A percentile compares a stretch with the other conserved stretches of the same genome.
phyloP scores from a whole-genome alignment of 2,329 filamentous ascomycete species.

The Colletotrichum endophyticum region DNA sequence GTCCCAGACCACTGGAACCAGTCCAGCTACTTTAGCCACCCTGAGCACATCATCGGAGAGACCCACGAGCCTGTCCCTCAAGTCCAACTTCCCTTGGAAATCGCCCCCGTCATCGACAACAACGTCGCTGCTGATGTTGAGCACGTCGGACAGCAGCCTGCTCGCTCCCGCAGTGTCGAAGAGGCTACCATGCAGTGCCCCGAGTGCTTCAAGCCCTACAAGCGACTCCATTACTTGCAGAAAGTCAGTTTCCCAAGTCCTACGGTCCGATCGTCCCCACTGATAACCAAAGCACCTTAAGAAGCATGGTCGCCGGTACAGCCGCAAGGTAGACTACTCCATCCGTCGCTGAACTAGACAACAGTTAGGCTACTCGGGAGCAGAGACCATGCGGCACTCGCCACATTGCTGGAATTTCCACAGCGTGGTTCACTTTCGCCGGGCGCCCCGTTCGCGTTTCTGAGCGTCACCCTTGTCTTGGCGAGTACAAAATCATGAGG shows the following conservation, averaged over 20 bases:
- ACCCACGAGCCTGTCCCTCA: not conserved
- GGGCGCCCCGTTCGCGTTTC: not conserved
- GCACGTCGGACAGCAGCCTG: not conserved
- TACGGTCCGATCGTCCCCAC: not conserved
- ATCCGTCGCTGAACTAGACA: not conserved
- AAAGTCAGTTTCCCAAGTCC: not conserved
- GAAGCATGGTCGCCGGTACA: not conserved
- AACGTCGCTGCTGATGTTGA: not conserved
- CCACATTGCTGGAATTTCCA: not conserved
- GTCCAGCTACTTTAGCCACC: not conserved
- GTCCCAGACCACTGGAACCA: not conserved
- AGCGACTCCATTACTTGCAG: not conserved
- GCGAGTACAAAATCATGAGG: not conserved
- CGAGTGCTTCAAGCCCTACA: not conserved
- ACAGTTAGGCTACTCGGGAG: not conserved
- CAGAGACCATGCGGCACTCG: not conserved
- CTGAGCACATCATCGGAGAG: not conserved
- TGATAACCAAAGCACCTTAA: not conserved
- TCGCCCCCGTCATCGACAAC: not conserved
- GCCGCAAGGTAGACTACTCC: not conserved
- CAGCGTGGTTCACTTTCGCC: not conserved
- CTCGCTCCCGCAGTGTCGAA: not conserved
- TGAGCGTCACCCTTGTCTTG: not conserved
- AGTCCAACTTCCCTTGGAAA: not conserved
- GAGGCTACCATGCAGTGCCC: not conserved